Base-by-base conservation (phyloP, 352 stramenopile genomes). In the Phytophthora pistaciae region DNA sequence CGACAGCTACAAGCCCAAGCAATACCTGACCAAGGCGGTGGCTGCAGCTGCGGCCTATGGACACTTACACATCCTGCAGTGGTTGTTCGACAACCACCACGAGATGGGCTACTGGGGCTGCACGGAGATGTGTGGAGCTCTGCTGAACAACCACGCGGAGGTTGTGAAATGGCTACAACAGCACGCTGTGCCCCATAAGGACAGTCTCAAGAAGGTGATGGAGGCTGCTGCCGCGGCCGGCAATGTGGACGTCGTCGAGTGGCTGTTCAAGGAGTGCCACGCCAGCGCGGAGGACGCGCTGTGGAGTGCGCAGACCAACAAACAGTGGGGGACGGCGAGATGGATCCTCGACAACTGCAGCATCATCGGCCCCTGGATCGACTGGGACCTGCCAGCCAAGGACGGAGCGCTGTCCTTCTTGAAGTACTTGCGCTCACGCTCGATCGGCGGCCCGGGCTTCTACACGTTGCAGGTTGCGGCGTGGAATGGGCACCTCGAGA, bases 401-500 rank as follows among this genome's bases (percentile, higher is more conserved):
- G 73, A 87, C 31, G 79, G 73, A 10, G 80, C 76, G 1, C 64
- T 90, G 54, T 57, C 73, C 1, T 77, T 89, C 31, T 74, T 91
- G 4, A 23, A 87, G 60, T 89, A 75, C 59, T 69, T 90, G 18
- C 78, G 84, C 20, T 64, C 70, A 3, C 70, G 79, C 36, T 83
- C 78, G 13, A 64, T 50, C 1, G 80, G 88, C 36, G 74, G 80
- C 0, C 81, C 82, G 18, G 80, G 80, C 0, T 72, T 80, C 50
- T 82, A 83, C 46, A 85, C 85, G 0, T 78, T 93, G 56, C 82
- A 91, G 72, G 66, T 81, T n/a, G 84, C 87, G 10, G 85, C 87
- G 0, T 80, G 70, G 49, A 79, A 70, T 65, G 75, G 75, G 20
- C 71, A 82, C 56, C 20, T 79, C 0, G 74, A 74, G 11, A 52